These are phyloP conservation scores for Tilletia horrida DNA, from an alignment of 1,284 basidiomycete genomes.

Conservation along the genomic window DNA sequence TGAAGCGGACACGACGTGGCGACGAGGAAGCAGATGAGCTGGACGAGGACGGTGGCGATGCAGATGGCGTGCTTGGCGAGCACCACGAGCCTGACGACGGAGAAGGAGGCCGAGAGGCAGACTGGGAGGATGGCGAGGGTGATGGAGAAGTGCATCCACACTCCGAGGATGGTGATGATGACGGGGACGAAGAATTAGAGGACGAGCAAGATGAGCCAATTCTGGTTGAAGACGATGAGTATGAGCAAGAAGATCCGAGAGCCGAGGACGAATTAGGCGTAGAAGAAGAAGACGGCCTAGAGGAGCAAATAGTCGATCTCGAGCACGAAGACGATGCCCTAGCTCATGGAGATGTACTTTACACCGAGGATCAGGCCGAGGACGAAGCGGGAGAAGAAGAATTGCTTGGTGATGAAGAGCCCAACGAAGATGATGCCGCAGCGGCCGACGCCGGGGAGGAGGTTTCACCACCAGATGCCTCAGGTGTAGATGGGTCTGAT, in stretches of 20 bases:
- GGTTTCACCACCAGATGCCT: neutral
- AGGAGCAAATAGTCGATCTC: neutral
- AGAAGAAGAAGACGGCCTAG: neutral
- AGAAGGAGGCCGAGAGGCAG: neutral
- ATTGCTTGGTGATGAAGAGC: neutral
- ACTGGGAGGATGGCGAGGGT: conserved; percentile 5
- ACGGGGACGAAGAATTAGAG: neutral
- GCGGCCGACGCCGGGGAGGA: neutral
- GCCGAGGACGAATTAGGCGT: neutral
- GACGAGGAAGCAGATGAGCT: conserved; percentile 15
- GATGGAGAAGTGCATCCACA: conserved; percentile 6
- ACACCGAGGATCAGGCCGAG: no score
- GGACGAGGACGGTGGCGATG: neutral
- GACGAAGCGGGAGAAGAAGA: neutral
- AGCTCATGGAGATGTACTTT: no score
- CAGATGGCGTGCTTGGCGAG: conserved; percentile 1
- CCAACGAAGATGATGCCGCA: neutral
- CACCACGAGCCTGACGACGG: conserved; percentile 12
- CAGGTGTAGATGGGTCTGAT: neutral
- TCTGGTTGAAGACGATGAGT: neutral
- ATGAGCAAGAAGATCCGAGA: neutral
- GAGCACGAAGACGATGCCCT: neutral
- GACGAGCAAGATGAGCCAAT: neutral
- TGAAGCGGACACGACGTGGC: neutral
- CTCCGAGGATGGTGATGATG: neutral